Evolutionary conservation across 331 rosid genomes (phyloP).

Genomic region (Cydonia oblonga): DNA sequence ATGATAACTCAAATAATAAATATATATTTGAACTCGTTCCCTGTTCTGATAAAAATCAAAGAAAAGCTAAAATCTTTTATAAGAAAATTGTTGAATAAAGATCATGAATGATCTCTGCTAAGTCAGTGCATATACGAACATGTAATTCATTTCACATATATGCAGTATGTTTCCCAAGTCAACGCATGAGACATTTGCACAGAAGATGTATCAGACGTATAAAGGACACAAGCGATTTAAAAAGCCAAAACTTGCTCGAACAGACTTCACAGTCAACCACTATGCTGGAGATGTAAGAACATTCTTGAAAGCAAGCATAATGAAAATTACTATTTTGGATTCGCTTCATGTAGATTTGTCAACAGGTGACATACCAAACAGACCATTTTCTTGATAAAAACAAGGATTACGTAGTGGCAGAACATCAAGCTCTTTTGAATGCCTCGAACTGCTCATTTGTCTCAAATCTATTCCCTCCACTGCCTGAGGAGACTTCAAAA

Average conservation of each 20-base stretch:
- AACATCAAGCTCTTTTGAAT: constrained; percentile 64
- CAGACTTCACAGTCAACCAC: constrained; percentile 66
- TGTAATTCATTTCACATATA: constrained; percentile 4
- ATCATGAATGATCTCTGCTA: not conserved
- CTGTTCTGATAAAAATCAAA: not conserved
- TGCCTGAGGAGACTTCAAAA: constrained; percentile 70
- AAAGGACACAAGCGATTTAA: constrained; percentile 70
- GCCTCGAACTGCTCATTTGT: constrained; percentile 64
- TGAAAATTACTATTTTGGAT: constrained; percentile 5
- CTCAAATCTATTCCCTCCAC: constrained; percentile 64
- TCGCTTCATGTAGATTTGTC: constrained; percentile 6
- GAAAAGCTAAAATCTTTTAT: no score
- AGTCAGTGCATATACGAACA: not conserved
- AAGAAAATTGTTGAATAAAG: not conserved
- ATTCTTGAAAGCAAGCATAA: not conserved
- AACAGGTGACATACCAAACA: constrained; percentile 71
- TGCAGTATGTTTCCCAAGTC: constrained; percentile 85
- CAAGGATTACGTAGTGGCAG: constrained; percentile 82
- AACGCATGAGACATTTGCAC: constrained; percentile 85
- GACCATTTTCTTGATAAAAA: constrained; percentile 75
- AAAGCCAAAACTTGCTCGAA: constrained; percentile 75
- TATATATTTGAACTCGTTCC: not conserved
- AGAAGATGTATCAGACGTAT: constrained; percentile 80
- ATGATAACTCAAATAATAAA: no score
- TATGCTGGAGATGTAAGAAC: constrained; percentile 81